phyloP scores from a whole-genome alignment of 108 stramenopile genomes.

The Fistulifera solaris region DNA sequence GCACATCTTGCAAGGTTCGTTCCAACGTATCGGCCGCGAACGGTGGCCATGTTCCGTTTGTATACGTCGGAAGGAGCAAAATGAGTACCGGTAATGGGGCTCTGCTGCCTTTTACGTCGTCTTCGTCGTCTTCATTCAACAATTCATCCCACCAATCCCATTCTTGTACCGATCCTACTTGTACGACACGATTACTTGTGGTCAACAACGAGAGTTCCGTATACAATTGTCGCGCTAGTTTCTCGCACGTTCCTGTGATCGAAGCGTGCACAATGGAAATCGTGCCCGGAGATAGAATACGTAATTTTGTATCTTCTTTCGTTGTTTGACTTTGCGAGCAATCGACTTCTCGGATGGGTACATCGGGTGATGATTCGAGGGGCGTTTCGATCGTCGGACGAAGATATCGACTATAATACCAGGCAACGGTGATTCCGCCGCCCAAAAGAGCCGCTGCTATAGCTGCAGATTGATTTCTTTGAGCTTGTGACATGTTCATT shows the following conservation, averaged over 20 bases:
- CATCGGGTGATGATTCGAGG: no score
- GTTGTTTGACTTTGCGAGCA: no score
- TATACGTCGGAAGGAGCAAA: conserved; percentile 67
- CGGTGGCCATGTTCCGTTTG: conserved; percentile 60
- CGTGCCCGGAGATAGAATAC: conserved; percentile 29
- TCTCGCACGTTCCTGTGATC: conserved; percentile 67
- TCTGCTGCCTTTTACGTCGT: neutral
- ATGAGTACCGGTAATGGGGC: conserved; percentile 33
- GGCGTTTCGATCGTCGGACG: no score
- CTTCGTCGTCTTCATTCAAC: conserved; percentile 56
- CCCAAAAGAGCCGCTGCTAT: no score
- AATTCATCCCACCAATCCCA: conserved; percentile 90
- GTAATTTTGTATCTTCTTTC: neutral
- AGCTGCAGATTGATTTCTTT: no score
- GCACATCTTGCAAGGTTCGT: conserved; percentile 47
- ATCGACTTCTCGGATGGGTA: no score
- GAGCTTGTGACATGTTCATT: no score
- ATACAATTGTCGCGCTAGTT: conserved; percentile 32
- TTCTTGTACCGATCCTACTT: conserved; percentile 38
- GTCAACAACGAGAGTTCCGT: conserved; percentile 5
- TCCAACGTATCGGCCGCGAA: conserved; percentile 28
- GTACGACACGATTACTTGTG: conserved; percentile 20
- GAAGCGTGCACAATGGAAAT: conserved; percentile 76
- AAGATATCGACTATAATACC: no score
- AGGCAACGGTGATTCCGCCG: no score